phyloP scores from a whole-genome alignment of 2,329 filamentous ascomycete genomes.

The Diaporthe citri region DNA sequence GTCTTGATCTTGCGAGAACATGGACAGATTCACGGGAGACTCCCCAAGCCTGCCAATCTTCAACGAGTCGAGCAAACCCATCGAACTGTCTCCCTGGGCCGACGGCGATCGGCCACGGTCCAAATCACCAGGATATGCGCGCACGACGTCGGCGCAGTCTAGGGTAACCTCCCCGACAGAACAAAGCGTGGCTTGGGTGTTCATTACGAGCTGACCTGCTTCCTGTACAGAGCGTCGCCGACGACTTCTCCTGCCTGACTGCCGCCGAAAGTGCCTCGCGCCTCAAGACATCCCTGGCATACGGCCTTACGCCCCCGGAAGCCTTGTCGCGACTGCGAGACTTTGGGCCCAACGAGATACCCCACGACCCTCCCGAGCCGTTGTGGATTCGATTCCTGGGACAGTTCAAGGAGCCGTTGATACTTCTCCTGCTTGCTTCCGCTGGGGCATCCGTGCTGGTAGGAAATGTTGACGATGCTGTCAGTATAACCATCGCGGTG shows the following conservation, averaged over 20 bases:
- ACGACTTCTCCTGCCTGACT: slow-evolving; percentile 76
- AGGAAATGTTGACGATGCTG: slow-evolving; percentile 92
- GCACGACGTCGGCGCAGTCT: slow-evolving; percentile 68
- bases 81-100: slow-evolving; percentile 41
- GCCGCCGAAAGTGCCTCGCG: slow-evolving; percentile 81
- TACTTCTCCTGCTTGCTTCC: slow-evolving; percentile 89
- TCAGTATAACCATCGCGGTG: slow-evolving; percentile 95
- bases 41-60: slow-evolving; percentile 39
- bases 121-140: slow-evolving; percentile 52
- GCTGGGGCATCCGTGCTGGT: slow-evolving; percentile 90
- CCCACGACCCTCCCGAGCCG: slow-evolving; percentile 92
- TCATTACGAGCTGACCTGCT: slow-evolving; percentile 21
- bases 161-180: slow-evolving; percentile 55
- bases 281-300: slow-evolving; percentile 83
- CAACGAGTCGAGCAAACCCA: slow-evolving; percentile 37
- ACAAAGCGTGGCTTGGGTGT: neutral
- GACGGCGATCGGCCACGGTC: slow-evolving; percentile 52
- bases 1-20: slow-evolving; percentile 20
- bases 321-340: slow-evolving; percentile 83
- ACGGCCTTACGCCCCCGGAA: slow-evolving; percentile 85
- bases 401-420: slow-evolving; percentile 96
- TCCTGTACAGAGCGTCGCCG: slow-evolving; percentile 62
- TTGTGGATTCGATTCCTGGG: slow-evolving; percentile 95
- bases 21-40: slow-evolving; percentile 40
- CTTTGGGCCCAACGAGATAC: slow-evolving; percentile 93